Base-by-base conservation (phyloP, 2,329 filamentous ascomycete genomes). In the Colletotrichum horii region DNA sequence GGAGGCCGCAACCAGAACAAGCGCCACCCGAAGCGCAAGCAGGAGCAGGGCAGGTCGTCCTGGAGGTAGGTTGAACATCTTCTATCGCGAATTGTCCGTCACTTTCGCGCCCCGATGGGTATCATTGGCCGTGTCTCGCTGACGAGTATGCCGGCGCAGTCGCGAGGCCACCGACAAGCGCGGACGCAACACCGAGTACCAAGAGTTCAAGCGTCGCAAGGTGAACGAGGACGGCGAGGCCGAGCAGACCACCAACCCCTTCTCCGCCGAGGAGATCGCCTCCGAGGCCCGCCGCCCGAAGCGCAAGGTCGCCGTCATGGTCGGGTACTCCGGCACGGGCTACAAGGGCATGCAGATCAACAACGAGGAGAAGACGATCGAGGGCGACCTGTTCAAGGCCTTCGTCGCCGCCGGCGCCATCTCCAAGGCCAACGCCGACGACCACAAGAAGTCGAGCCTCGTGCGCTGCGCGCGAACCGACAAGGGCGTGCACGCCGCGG, bases 321-420 rank as follows among this genome's bases (percentile, higher is more conserved):
- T 99, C 80, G 97, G 97, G 19, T 99, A 99, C 84, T 96, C 96
- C 8, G 97, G 97, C 66, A 98, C 95, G 12, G 97, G 97, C 19
- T 99, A 99, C 88, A 96, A 95, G 86, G 97, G 97, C 81, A 97
- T 99, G 93, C 97, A 99, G 86, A 94, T 99, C 82, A 93, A 93
- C 83, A 89, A 89, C 80, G 87, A 92, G 78, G 93, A 98, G 82
- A 96, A 96, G 87, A 99, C 96, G 0, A 98, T 99, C 78, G 97
- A 99, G 86, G 95, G 96, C 58, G 97, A 99, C 80, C 88, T 99
- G 4, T 99, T 99, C 86, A 91, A 92, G 36, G 97, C 97, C 4
- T 96, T 99, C 80, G 94, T 99, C 77, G 92, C 93, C 4, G 96
- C 97, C 4, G 95, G 96, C 22, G 96, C 97, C 52, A 98, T 99